Evolutionary conservation across 768 basidiomycete species (phyloP).

Genomic region (Russula sp.): DNA sequence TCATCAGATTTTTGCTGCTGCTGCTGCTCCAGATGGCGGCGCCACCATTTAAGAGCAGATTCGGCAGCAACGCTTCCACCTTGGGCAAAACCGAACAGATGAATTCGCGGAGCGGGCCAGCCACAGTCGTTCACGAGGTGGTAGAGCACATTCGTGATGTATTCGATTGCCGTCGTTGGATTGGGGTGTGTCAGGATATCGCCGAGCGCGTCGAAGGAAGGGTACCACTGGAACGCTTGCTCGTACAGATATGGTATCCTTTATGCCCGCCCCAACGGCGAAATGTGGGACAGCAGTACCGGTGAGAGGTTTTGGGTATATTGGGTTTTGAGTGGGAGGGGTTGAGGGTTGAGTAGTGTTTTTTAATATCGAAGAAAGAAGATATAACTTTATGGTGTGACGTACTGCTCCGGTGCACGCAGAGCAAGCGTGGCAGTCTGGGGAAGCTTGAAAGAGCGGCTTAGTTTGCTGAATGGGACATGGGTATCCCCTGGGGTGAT

Average conservation of each 20-base stretch:
- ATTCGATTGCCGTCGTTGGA: constrained; percentile 62
- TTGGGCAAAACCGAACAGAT: constrained; percentile 86
- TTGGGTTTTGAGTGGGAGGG: too few species aligned
- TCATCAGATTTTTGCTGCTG: constrained; percentile 15
- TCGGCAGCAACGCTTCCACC: constrained; percentile 79
- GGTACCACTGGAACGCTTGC: constrained; percentile 82
- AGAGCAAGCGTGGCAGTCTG: constrained; percentile 85
- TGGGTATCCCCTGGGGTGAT: constrained; percentile 69
- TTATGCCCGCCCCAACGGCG: constrained; percentile 3
- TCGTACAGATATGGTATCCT: constrained; percentile 80
- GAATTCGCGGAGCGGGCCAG: constrained; percentile 71
- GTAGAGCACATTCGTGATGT: constrained; percentile 50
- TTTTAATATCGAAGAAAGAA: background rate
- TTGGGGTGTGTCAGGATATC: constrained; percentile 68
- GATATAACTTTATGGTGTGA: constrained; percentile 15
- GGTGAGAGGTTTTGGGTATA: too few species aligned
- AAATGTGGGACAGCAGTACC: background rate
- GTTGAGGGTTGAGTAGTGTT: background rate
- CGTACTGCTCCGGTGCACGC: constrained; percentile 73
- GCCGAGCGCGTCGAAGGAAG: constrained; percentile 76
- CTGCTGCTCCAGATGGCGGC: constrained; percentile 23
- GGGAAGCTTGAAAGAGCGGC: constrained; percentile 71
- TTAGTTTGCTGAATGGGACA: constrained; percentile 71
- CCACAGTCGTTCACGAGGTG: constrained; percentile 57
- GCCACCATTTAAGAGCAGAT: constrained; percentile 54